phyloP scores from a whole-genome alignment of 345 rosid genomes.

The Excoecaria agallocha region DNA sequence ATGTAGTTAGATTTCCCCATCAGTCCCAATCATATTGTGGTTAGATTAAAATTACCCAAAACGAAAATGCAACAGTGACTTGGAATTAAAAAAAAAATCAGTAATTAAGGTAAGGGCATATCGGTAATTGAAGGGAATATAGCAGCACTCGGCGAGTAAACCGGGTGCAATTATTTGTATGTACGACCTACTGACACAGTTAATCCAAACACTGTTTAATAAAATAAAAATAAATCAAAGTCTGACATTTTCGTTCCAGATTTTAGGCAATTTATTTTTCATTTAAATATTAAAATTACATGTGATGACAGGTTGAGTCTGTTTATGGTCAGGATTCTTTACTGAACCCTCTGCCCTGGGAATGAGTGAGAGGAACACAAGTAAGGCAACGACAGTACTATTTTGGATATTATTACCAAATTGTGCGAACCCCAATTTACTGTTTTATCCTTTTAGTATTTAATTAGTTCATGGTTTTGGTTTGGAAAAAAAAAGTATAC shows the following conservation, averaged over 20 bases:
- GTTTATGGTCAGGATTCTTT: constrained; percentile 14
- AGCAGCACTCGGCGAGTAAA: not conserved
- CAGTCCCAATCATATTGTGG: too few relatives aligned
- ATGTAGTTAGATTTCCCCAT: too few relatives aligned
- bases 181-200: constrained; percentile 11
- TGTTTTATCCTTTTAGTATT: not conserved
- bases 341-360: not conserved
- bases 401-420: not conserved
- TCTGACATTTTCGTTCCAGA: constrained; percentile 18
- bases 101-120: not conserved
- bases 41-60: too few relatives aligned
- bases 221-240: constrained; percentile 1
- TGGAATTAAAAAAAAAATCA: too few relatives aligned
- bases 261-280: not conserved
- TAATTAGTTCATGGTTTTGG: not conserved
- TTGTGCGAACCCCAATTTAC: not conserved
- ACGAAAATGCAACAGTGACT: too few relatives aligned
- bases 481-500: too few relatives aligned
- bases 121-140: not conserved
- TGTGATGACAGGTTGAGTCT: constrained; percentile 17
- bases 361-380: not conserved
- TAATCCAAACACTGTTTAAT: not conserved
- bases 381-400: constrained; percentile 5
- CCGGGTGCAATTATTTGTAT: constrained; percentile 37
- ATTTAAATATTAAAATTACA: not conserved